Conservation (phyloP, 2,329 filamentous ascomycete genomes). For the Fusarium nurragi region DNA sequence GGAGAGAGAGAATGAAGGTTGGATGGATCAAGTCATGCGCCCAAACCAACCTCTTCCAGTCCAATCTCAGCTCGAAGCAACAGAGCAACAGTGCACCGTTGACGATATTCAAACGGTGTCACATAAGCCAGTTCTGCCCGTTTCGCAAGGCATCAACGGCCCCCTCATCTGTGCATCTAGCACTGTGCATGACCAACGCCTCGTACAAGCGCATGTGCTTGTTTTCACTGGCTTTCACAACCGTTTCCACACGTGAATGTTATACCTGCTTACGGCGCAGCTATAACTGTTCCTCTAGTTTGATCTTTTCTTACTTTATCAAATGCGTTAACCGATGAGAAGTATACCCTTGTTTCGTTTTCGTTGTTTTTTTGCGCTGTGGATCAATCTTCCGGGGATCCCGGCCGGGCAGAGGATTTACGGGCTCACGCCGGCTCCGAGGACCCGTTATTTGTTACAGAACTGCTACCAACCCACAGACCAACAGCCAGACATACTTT, state of each 20-base stretch:
- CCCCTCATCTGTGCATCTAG: slow-evolving; percentile 6
- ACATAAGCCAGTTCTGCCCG: slow-evolving; percentile 8
- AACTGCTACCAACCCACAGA: neutral
- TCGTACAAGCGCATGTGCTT: slow-evolving; percentile 12
- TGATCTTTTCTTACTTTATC: neutral
- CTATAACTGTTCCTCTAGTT: neutral
- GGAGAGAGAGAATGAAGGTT: neutral
- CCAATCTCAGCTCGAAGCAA: slow-evolving; percentile 24
- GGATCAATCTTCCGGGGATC: slow-evolving; percentile 16
- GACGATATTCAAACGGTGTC: slow-evolving; percentile 18
- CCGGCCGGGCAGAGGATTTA: slow-evolving; percentile 25
- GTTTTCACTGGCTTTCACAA: neutral
- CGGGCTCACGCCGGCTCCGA: slow-evolving; percentile 26
- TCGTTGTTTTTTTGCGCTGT: slow-evolving; percentile 4
- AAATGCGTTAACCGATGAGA: neutral
- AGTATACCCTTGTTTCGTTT: slow-evolving; percentile 3
- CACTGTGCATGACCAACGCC: slow-evolving; percentile 21
- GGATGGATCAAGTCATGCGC: slow-evolving; percentile 35
- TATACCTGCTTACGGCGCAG: neutral
- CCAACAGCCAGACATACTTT: neutral
- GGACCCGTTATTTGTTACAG: slow-evolving; percentile 21
- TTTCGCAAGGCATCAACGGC: slow-evolving; percentile 13
- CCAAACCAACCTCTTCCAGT: slow-evolving; percentile 14
- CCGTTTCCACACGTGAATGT: neutral
- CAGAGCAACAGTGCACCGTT: slow-evolving; percentile 27